Evolutionary conservation across 768 basidiomycete genomes (phyloP), one percentile per base, ranked within the genome.

Genomic region (Panellus pusillus): DNA sequence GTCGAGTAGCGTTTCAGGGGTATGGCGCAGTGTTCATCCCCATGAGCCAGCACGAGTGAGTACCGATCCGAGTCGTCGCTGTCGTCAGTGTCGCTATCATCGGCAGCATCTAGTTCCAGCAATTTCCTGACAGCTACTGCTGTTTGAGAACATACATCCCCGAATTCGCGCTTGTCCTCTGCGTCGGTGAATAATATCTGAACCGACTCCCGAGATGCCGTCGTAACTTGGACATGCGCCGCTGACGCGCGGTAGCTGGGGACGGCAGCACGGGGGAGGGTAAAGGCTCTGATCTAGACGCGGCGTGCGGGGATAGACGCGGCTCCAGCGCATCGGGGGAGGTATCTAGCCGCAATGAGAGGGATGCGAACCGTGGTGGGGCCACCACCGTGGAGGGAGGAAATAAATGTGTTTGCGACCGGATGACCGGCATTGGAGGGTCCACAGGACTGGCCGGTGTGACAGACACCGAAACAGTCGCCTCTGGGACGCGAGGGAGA

Each of bases 201-300:
- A 11, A 72, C 55, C 0, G 63, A 57, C 54, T 69, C 68, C 71
- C 73, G 24, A 72, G 63, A 44, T 69, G 67, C 19, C 70, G 72
- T 6, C 63, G 68, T 13, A 70, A 66, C 50, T 72, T 72, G 14
- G 62, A 63, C 14, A 70, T 57, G 14, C 71, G 67, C 50, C 57
- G 64, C 15, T 60, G 65, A 18, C 58, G 66, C n/a, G 61, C 63
- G 17, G 67, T 71, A 12, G 37, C 56, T 3, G 72, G 70, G 4
- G 72, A 63, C 2, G 62, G 67, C 12, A 61, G 60, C 29, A 59
- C 47, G 7, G 15, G 48, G 38, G 13, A 37, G 13, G 9, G 48
- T 17, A 28, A 28, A 15, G 18, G 15, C 15, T 40, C 41, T 37
- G 62, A 37, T 35, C 57, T 29, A 38, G 58, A 3, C 17, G 42